Evolutionary conservation across 345 rosid species (phyloP), one percentile per base, ranked within the genome.

Genomic region (Euphorbia pulcherrima): DNA sequence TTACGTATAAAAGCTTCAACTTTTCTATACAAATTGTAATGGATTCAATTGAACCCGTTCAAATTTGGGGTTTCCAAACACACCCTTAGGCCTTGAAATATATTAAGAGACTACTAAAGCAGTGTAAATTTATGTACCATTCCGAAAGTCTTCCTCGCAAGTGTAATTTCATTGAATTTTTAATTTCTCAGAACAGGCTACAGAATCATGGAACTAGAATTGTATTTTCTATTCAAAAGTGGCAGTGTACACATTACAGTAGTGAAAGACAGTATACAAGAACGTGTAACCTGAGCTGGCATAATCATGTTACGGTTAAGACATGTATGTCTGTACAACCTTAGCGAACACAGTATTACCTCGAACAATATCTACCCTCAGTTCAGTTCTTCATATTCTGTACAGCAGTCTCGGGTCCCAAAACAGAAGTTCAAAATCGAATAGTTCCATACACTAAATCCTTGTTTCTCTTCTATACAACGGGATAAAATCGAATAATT

Each of bases 241-340:
- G 61, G 72, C 57, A 65, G 62, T 71, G 73, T 74, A 79, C 85
- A 71, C 68, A 65, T 62, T 70, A 70, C 60, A 76, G 78, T 40
- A 44, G 70, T 61, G 57, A 77, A n/a, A 62, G 41, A 59, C 33
- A 24, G 57, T 67, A 60, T 69, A 48, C 26, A 60, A 44, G n/a
- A 67, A 76, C 18, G 59, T 61, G 68, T 71, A 60, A 67, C 30
- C 68, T 29, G 59, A 63, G 75, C 73, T 60, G 14, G 64, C 57
- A 54, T 33, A 53, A 56, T 52, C 71, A 66, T 29, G 3, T 14
- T 33, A 33, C 4, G 37, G 37, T 33, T 33, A 33, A 33, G 37
- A 33, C 37, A 61, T 57, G 54, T 61, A 39, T 37, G 57, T 35
- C 58, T 37, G 62, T 71, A 71, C 64, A 65, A 57, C 69, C 72